A percentile compares a stretch with the other conserved stretches of the same genome.
Conservation (phyloP, 805 yeast genomes). For the Candida ponderosae region DNA sequence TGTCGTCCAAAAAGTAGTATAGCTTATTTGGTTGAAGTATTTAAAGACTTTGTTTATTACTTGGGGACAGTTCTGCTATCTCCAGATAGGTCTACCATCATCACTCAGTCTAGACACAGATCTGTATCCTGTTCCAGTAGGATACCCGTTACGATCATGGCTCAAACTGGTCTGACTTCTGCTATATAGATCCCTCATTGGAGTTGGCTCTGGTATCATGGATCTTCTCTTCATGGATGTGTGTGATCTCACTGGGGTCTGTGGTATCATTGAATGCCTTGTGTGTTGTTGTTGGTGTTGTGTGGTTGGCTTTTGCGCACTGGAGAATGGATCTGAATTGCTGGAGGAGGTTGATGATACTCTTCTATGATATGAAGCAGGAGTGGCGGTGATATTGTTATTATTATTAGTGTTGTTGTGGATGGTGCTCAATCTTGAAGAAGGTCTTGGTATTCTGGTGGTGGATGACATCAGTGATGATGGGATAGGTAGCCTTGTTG, state of each 20-base stretch:
- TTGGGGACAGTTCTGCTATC: no score
- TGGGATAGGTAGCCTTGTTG: conserved; percentile 8
- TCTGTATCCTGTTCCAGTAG: no score
- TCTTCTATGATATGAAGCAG: no score
- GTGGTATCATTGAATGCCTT: conserved; percentile 17
- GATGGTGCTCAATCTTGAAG: conserved; percentile 3
- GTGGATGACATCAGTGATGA: conserved; percentile 5
- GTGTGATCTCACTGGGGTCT: conserved; percentile 13
- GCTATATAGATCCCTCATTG: conserved; percentile 9
- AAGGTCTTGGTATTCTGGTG: conserved; percentile 18
- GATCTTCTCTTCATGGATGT: conserved; percentile 6
- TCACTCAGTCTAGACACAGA: no score
- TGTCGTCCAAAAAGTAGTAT: no score
- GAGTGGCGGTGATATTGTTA: conserved; percentile 5
- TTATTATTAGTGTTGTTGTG: neutral
- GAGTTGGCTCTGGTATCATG: conserved; percentile 19
- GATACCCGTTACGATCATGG: neutral
- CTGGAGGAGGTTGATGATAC: conserved; percentile 2
- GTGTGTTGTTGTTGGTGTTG: conserved; percentile 13
- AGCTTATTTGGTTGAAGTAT: no score
- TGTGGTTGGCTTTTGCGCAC: conserved; percentile 5
- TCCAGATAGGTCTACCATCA: no score
- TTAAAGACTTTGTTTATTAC: no score
- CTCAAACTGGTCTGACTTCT: neutral
- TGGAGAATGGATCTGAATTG: conserved; percentile 7